Conservation (phyloP, 345 rosid genomes). For the Eucalyptus cloeziana region DNA sequence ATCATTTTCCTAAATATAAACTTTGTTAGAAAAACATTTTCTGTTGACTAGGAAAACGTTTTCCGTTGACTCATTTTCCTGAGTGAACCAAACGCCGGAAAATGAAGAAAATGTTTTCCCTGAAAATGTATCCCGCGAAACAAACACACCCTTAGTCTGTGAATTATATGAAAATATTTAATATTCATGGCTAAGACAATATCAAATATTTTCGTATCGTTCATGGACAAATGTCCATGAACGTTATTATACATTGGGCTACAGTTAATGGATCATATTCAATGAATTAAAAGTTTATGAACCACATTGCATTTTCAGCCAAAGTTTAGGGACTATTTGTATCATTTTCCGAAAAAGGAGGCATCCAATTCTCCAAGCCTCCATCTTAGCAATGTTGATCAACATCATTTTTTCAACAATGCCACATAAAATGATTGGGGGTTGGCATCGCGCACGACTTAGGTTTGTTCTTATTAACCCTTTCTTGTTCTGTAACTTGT, state of each 20-base stretch:
- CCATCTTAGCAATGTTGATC: neutral
- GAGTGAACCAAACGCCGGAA: too few relatives aligned
- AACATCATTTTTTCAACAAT: neutral
- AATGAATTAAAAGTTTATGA: neutral
- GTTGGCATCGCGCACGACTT: neutral
- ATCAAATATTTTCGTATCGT: too few relatives aligned
- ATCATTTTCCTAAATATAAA: too few relatives aligned
- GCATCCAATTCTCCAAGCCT: neutral
- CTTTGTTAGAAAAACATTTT: too few relatives aligned
- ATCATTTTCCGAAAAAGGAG: neutral
- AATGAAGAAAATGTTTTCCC: too few relatives aligned
- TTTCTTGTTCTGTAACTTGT: neutral
- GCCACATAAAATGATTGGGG: neutral
- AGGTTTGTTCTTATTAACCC: neutral
- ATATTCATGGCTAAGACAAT: too few relatives aligned
- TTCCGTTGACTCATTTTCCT: too few relatives aligned
- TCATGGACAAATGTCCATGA: rapidly evolving
- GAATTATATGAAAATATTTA: too few relatives aligned
- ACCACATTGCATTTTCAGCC: rapidly evolving
- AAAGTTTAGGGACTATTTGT: rapidly evolving
- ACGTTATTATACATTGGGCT: too few relatives aligned
- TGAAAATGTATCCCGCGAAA: too few relatives aligned
- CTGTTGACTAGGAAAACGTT: too few relatives aligned
- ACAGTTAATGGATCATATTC: rapidly evolving
- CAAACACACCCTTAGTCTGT: too few relatives aligned